A percentile compares a stretch with the other conserved stretches of the same genome.
These are phyloP conservation scores for Butyriboletus loyo DNA, from an alignment of 768 basidiomycete genomes.

Conservation along the genomic window DNA sequence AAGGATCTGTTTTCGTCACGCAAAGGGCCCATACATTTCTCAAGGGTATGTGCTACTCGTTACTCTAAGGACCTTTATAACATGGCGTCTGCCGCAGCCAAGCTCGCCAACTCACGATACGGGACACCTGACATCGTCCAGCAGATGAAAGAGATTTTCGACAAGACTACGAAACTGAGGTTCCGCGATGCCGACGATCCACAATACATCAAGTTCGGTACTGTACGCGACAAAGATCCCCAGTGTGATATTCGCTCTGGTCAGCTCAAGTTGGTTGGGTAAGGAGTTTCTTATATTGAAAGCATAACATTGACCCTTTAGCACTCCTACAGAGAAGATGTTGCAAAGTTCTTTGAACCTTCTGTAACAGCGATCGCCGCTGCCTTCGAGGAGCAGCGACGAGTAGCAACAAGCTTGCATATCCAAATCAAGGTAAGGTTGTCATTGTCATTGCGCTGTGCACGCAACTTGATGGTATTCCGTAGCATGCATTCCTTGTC, in stretches of 20 bases:
- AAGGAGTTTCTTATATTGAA: neutral
- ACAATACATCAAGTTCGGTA: conserved; percentile 41
- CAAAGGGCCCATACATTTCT: conserved; percentile 27
- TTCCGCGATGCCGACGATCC: conserved; percentile 36
- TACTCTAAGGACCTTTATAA: neutral
- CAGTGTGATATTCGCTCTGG: conserved; percentile 36
- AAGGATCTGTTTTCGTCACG: conserved; percentile 38
- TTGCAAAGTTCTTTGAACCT: conserved; percentile 42
- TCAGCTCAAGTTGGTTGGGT: conserved; percentile 38
- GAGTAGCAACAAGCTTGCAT: conserved; percentile 11
- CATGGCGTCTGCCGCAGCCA: conserved; percentile 14
- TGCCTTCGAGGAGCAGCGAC: conserved; percentile 32
- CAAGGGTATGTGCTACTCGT: conserved; percentile 14
- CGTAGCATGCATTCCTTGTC: conserved; percentile 43
- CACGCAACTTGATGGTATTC: neutral
- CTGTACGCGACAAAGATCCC: conserved; percentile 32
- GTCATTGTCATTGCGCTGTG: neutral
- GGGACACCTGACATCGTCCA: conserved; percentile 29
- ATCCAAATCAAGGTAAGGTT: conserved; percentile 27
- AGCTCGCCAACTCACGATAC: conserved; percentile 29
- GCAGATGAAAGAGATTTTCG: conserved; percentile 34
- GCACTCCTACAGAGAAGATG: conserved; percentile 26
- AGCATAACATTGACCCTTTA: neutral
- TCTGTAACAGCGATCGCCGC: conserved; percentile 36
- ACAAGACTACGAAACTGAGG: conserved; percentile 36